A percentile compares a stretch with the other conserved stretches of the same genome.
Evolutionary conservation across 2,329 filamentous ascomycete genomes (phyloP).

Genomic region (Sarocladiaceae sp.): DNA sequence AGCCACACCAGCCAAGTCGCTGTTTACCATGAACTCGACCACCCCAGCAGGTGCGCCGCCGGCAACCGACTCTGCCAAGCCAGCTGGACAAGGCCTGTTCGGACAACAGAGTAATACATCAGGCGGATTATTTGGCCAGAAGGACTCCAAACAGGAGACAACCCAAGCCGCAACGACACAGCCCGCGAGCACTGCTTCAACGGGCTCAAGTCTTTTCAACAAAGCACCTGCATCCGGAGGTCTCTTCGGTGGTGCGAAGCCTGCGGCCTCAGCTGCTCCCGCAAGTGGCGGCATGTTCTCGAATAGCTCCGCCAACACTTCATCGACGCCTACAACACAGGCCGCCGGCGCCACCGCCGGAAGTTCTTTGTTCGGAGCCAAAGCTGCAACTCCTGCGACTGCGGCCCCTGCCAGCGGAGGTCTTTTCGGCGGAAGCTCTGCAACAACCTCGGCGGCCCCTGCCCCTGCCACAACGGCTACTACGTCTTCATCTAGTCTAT

Average conservation of each 20-base stretch:
- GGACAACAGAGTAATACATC: constrained; percentile 13
- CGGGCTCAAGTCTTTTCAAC: constrained; percentile 23
- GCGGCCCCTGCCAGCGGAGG: constrained; percentile 21
- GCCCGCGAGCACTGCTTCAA: constrained; percentile 16
- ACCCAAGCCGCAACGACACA: constrained; percentile 10
- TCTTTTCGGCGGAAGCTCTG: constrained; percentile 24
- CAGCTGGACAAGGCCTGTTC: constrained; percentile 13
- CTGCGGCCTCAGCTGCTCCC: constrained; percentile 13
- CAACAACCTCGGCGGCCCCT: constrained; percentile 27
- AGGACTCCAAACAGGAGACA: constrained; percentile 10
- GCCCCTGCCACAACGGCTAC: constrained; percentile 27
- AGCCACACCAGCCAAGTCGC: constrained; percentile 4
- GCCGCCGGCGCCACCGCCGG: constrained; percentile 16
- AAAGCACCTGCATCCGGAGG: constrained; percentile 15
- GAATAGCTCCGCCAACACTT: constrained; percentile 15
- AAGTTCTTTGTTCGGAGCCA: constrained; percentile 35
- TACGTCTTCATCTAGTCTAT: constrained; percentile 18
- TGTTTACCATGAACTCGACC: constrained; percentile 1
- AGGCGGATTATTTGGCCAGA: constrained; percentile 21
- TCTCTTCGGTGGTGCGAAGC: constrained; percentile 19
- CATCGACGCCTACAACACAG: constrained; percentile 22
- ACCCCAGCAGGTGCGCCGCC: constrained; percentile 5
- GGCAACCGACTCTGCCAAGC: constrained; percentile 18
- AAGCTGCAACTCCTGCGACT: constrained; percentile 31
- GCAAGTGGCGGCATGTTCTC: constrained; percentile 17